Base-by-base conservation (phyloP, 2,329 filamentous ascomycete species). In the Arthroderma uncinatum region DNA sequence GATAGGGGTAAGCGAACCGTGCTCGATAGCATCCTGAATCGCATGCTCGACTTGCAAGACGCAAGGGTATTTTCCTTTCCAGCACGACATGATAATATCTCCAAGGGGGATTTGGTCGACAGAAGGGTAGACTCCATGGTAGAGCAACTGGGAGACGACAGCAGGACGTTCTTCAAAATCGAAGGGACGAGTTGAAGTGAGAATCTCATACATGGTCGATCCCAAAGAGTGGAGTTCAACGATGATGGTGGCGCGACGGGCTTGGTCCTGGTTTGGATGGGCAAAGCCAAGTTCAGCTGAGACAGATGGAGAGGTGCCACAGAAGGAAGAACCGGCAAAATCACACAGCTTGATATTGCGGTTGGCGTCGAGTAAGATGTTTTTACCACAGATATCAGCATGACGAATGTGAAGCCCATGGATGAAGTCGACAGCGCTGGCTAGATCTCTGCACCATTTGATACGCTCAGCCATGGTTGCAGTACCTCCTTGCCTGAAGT, bases 191-290 rank as follows among this genome's bases (percentile, higher is more conserved):
- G 6, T 39, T n/a, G 57, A 52, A n/a, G 57, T 58, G 2, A 58
- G 36, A 21, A 58, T 58, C 53, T 58, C 57, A 44, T 58, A 56
- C 25, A 59, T 59, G 8, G 53, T 58, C n/a, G 53, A 55, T 14
- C 57, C 57, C 34, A 58, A 36, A 9, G 53, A 40, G 28, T 58
- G 57, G 8, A 58, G 25, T 30, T 56, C 57, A 23, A 42, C 53
- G n/a, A 21, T 21, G 19, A 59, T 47, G 14, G 47, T 57, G 12
- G 54, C 40, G 21, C 16, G 16, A 25, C 48, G 37, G 42, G 28
- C 30, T 9, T 57, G 25, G 36, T 53, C 37, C 14, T 37, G 36
- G 19, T 54, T 47, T 28, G 54, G 57, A 52, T 55, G 57, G 36
- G 39, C 36, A 21, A 21, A 58, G 12, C 34, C 23, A 6, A 23